Base-by-base conservation (phyloP, 177 flowering plant genomes). In the Telopea speciosissima region DNA sequence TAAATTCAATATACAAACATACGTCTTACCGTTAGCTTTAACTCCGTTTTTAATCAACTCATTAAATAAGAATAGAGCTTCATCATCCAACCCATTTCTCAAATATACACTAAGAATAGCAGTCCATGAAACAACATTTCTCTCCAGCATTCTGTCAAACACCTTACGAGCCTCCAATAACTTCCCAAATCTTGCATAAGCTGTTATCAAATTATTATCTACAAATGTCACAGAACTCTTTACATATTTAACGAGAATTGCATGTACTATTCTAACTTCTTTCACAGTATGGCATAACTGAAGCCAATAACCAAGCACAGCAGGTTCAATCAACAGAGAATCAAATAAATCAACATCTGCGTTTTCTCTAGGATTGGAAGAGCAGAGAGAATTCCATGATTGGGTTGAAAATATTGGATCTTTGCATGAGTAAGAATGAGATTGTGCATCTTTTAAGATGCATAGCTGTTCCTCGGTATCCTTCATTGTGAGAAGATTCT, bases 61-160 rank as follows among this genome's bases (percentile, higher is more conserved):
- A 25, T 3, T n/a, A 60, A 88, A 86, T 52, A 88, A 64, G 63
- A 61, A 23, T 23, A 83, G 66, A 63, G 84, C 89, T 63, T 89
- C 88, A n/a, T 81, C 81, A 2, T 84, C 83, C 5, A 78, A 69
- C 11, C 89, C 89, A 42, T 75, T 72, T 58, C 72, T 86, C 73
- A 72, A 72, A 70, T 88, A 92, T 69, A 88, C 97, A 80, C 85
- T 80, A 69, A 92, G 78, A 67, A 92, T 79, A 0, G 96, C 90
- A 4, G 97, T 89, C 97, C 97, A 92, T n/a, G 86, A 80, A 67
- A 90, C 94, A 76, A 88, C 84, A 79, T 83, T 85, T 69, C 85
- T 76, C 1, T 78, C 73, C 0, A 70, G 63, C 96, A 89, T 89
- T 81, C 73, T 42, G 72, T 90, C 96, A 70, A 92, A 90, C 91